Conservation (phyloP, 129 eudicot genomes). For the Flaveria linearis region DNA sequence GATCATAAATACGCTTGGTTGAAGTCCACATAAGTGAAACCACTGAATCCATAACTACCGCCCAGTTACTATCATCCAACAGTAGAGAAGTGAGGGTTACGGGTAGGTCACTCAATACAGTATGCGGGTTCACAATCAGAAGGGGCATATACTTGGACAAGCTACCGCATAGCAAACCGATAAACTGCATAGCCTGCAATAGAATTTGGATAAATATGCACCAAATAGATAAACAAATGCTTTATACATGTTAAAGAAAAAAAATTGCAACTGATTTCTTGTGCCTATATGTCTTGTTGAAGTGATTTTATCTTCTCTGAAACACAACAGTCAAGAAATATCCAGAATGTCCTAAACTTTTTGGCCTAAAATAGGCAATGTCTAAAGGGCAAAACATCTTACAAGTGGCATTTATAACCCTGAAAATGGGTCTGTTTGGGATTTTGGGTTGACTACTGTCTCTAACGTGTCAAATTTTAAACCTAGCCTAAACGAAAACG, state of each 20-base stretch:
- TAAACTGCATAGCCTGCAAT: slow-evolving; percentile 78
- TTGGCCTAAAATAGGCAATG: not conserved
- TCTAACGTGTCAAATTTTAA: not conserved
- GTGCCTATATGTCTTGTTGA: not conserved
- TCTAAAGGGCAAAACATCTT: not conserved
- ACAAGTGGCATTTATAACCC: not conserved
- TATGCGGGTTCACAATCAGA: slow-evolving; percentile 48
- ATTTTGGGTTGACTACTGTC: not conserved
- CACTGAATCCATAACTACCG: slow-evolving; percentile 49
- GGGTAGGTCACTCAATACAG: slow-evolving; percentile 73
- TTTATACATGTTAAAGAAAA: not conserved
- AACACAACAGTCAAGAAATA: not conserved
- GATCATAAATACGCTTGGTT: slow-evolving; percentile 55
- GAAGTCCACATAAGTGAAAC: slow-evolving; percentile 62
- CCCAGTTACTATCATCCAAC: slow-evolving; percentile 50
- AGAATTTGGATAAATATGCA: not conserved
- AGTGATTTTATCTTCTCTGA: slow-evolving; percentile 5
- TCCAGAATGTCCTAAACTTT: slow-evolving; percentile 12
- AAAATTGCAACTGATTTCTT: not conserved
- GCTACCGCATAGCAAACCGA: slow-evolving; percentile 73
- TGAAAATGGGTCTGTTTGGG: not conserved
- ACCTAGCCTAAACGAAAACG: not conserved
- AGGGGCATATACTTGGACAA: slow-evolving; percentile 80
- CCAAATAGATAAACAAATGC: slow-evolving; percentile 6
- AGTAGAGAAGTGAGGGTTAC: slow-evolving; percentile 73